phyloP scores from a whole-genome alignment of 129 eudicot species.

The Oenanthe sinensis region DNA sequence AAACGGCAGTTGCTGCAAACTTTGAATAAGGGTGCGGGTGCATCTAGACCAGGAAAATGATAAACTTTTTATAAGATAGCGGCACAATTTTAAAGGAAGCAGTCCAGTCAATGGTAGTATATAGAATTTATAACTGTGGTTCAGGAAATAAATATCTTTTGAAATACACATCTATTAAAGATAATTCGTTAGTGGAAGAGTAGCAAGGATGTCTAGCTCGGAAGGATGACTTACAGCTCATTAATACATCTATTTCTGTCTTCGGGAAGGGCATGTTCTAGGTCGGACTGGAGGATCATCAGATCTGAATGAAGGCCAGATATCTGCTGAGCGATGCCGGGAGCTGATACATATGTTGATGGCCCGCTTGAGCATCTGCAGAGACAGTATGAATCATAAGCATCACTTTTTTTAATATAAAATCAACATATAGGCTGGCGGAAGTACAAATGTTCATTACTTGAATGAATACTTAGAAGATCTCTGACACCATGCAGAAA shows the following conservation, averaged over 20 bases:
- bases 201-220: not conserved
- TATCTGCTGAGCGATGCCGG: constrained; percentile 89
- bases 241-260: constrained; percentile 93
- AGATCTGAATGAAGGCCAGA: constrained; percentile 84
- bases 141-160: not conserved
- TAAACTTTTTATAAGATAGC: constrained; percentile 3
- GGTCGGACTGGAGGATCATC: constrained; percentile 72
- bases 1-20: constrained; percentile 85
- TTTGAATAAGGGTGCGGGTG: constrained; percentile 63
- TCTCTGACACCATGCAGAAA: constrained; percentile 95
- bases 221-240: constrained; percentile 59
- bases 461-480: constrained; percentile 92
- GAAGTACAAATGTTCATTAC: constrained; percentile 32
- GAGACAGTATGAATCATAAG: constrained; percentile 2
- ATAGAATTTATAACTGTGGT: not conserved
- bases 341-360: constrained; percentile 93
- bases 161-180: not conserved
- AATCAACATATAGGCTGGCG: not conserved
- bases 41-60: constrained; percentile 43
- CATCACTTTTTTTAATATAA: not conserved
- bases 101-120: not conserved
- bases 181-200: not conserved
- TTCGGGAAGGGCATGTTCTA: constrained; percentile 85
- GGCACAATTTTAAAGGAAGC: not conserved
- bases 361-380: constrained; percentile 76